Evolutionary conservation across 192 early-diverging fungal species (phyloP), one percentile per base, ranked within the genome.

Genomic region (Glomus cerebriforme): DNA sequence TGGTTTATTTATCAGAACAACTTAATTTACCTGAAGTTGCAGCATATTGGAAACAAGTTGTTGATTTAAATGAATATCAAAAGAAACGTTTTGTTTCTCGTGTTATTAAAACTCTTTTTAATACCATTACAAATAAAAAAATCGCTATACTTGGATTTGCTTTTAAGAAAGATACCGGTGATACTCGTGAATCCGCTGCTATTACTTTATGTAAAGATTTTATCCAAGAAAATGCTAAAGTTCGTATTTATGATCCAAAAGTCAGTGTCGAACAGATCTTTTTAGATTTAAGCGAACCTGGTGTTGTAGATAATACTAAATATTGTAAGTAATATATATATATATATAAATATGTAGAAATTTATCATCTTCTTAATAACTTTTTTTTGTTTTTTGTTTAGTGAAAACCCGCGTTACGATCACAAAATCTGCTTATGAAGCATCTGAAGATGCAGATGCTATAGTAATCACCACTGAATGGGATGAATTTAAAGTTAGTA

Each of bases 121-220:
- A 93, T 85, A 93, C 92, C 31, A 90, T 96, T 79, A 90, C 91
- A 24, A 90, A 93, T 82, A 95, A 92, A 85, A 89, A 86, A 68
- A 86, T 98, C 75, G 91, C 92, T 3, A 83, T 95, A 27, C 86
- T 95, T 69, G 96, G 96, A 7, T 98, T 98, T 84, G 94, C 96
- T 0, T 98, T 94, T 87, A 98, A 98, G 88, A 95, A 93, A 83
- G 93, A 96, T 79, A 98, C 96, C 34, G 93, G 94, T 75, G 96
- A 98, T 85, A 93, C 96, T 35, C 89, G 96, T 71, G 95, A 97
- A 86, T 93, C 93, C 47, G 93, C 96, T 34, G 95, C 96, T n/a
- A 96, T 95, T 59, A 90, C 88, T 2, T 83, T 98, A 35, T 91
- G 92, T 82, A 90, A 93, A 79, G 86, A 92, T 71, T 91, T 97